Evolutionary conservation across 176 grass and related monocot genomes (phyloP).

Genomic region (Phoenix roebelenii): DNA sequence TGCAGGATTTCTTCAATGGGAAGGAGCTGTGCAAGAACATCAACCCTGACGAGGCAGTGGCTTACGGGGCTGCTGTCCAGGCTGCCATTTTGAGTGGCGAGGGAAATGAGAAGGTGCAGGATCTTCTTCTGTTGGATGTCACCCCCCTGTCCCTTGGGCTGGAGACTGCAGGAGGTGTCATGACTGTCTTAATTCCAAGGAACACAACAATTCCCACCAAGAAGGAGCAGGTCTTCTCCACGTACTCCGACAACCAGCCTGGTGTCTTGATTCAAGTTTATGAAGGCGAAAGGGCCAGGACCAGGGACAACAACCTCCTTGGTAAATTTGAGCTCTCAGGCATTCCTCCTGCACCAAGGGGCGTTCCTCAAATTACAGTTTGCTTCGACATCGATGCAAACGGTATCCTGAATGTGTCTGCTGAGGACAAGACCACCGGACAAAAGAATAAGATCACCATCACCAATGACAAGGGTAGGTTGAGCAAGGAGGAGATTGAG

Average conservation of each 20-base stretch:
- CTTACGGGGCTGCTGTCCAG: no score
- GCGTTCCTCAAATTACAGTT: slow-evolving; percentile 59
- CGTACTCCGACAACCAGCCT: slow-evolving; percentile 45
- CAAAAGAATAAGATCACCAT: slow-evolving; percentile 90
- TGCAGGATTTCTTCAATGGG: no score
- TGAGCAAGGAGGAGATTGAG: slow-evolving; percentile 79
- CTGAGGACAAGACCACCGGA: slow-evolving; percentile 63
- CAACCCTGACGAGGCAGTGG: no score
- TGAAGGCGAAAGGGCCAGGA: slow-evolving; percentile 51
- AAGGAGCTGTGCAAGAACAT: no score
- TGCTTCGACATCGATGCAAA: slow-evolving; percentile 70
- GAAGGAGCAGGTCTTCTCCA: slow-evolving; percentile 51
- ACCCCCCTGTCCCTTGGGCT: no score
- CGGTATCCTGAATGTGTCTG: slow-evolving; percentile 54
- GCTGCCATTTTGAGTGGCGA: no score
- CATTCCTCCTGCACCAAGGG: slow-evolving; percentile 53
- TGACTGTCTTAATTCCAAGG: slow-evolving; percentile 20
- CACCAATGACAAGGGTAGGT: slow-evolving; percentile 62
- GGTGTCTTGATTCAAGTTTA: slow-evolving; percentile 47
- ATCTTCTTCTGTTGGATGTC: no score
- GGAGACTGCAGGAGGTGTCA: no score
- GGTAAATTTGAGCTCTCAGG: slow-evolving; percentile 65
- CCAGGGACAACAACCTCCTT: slow-evolving; percentile 49
- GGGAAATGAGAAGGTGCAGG: no score
- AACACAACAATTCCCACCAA: slow-evolving; percentile 61